These are phyloP conservation scores for Podospora appendiculata DNA, from an alignment of 495 filamentous ascomycete species.

Conservation along the genomic window DNA sequence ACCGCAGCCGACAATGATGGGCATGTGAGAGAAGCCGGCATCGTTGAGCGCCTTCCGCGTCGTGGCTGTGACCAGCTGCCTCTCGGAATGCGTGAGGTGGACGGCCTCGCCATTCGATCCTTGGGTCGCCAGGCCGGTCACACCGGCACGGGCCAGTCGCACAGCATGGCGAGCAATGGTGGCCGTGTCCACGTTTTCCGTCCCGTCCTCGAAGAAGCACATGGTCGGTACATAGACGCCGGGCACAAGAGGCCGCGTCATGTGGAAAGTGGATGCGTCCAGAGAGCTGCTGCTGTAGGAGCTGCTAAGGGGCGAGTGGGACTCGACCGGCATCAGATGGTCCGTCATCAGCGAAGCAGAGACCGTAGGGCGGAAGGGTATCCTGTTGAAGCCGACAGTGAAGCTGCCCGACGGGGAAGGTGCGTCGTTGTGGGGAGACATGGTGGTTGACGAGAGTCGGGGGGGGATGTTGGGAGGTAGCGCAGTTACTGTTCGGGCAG, in stretches of 20 bases:
- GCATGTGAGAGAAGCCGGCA: conserved; percentile 62
- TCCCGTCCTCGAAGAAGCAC: conserved; percentile 75
- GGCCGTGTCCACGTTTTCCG: conserved; percentile 66
- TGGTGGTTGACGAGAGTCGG: conserved; percentile 8
- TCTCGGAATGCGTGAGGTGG: conserved; percentile 67
- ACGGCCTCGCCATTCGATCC: conserved; percentile 90
- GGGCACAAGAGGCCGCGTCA: conserved; percentile 56
- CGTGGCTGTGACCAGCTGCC: conserved; percentile 63
- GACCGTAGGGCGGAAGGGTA: conserved; percentile 25
- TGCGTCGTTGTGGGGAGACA: conserved; percentile 47
- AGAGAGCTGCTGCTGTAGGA: conserved; percentile 34
- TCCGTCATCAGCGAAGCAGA: conserved; percentile 28
- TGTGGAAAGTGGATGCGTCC: conserved; percentile 32
- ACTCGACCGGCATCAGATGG: conserved; percentile 17
- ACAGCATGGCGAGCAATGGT: conserved; percentile 70
- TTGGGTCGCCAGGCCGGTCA: conserved; percentile 75
- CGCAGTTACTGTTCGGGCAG: no score
- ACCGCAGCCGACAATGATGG: conserved; percentile 82
- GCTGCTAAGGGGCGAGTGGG: conserved; percentile 32
- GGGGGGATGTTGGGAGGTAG: no score
- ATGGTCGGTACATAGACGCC: conserved; percentile 83
- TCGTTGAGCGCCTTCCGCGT: conserved; percentile 71
- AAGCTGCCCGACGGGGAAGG: conserved; percentile 41
- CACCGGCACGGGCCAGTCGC: conserved; percentile 72
- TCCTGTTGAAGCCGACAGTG: conserved; percentile 36